Evolutionary conservation across 306 rosid species (phyloP).

Genomic region (Prunus fruticosa): DNA sequence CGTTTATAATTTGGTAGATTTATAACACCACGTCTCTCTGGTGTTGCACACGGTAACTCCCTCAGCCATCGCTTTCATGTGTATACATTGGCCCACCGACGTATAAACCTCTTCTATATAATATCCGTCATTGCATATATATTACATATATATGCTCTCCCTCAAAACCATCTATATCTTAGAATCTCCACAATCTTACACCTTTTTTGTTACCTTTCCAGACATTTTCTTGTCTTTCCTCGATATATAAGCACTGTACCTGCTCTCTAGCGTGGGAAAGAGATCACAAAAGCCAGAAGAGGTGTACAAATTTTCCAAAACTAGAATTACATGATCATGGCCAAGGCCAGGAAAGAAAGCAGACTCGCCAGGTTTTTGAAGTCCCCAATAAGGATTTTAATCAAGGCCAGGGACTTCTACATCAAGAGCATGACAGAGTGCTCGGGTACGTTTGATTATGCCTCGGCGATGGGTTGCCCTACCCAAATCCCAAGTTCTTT

Average conservation of each 20-base stretch:
- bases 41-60: background rate
- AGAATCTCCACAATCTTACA: background rate
- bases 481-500: slow-evolving; percentile 7
- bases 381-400: slow-evolving; percentile 42
- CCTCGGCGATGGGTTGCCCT: slow-evolving; percentile 36
- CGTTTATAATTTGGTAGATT: too few species aligned
- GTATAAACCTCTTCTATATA: background rate
- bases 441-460: slow-evolving; percentile 18
- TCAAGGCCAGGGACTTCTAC: slow-evolving; percentile 48
- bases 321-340: background rate
- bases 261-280: background rate
- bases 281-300: background rate
- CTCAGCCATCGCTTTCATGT: background rate
- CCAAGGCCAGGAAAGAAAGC: slow-evolving; percentile 21
- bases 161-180: background rate
- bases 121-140: background rate
- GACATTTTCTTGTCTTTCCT: background rate
- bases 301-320: background rate
- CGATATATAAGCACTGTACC: background rate
- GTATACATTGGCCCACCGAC: background rate
- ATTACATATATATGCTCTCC: background rate
- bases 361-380: slow-evolving; percentile 30
- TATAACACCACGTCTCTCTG: background rate
- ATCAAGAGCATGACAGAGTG: slow-evolving; percentile 36
- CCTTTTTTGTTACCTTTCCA: background rate